Percentiles rank a stretch among this genome's conserved stretches.
Conservation (phyloP, 495 filamentous ascomycete genomes). For the Poronia punctata region DNA sequence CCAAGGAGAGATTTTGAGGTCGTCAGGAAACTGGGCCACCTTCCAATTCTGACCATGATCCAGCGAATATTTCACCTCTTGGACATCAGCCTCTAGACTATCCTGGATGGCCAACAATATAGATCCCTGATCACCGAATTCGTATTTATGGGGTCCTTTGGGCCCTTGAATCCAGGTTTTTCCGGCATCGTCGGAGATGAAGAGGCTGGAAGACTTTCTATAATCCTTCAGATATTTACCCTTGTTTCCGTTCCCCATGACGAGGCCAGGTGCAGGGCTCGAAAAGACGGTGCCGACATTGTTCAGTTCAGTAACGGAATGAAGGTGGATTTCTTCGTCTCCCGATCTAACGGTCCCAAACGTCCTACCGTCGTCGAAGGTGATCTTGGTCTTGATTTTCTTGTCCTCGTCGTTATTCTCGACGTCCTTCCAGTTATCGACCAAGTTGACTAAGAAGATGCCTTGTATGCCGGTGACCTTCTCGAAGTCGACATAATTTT, state of each 20-base stretch:
- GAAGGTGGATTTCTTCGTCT: conserved; percentile 71
- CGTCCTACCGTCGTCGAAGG: conserved; percentile 85
- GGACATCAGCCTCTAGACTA: conserved; percentile 49
- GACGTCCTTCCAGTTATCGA: conserved; percentile 78
- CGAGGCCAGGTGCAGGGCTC: conserved; percentile 82
- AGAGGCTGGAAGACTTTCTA: conserved; percentile 67
- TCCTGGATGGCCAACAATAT: conserved; percentile 77
- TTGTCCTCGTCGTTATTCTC: conserved; percentile 44
- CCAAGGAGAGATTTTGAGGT: conserved; percentile 55
- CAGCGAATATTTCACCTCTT: conserved; percentile 66
- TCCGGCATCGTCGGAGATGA: conserved; percentile 86
- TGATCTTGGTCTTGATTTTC: conserved; percentile 71
- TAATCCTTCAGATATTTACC: conserved; percentile 59
- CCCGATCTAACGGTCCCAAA: conserved; percentile 48
- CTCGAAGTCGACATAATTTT: conserved; percentile 76
- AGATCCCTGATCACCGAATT: conserved; percentile 87
- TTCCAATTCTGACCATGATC: conserved; percentile 82
- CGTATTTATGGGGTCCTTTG: conserved; percentile 84
- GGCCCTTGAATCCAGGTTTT: conserved; percentile 69
- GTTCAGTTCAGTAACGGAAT: conserved; percentile 75
- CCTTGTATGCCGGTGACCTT: conserved; percentile 85
- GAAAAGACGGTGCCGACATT: conserved; percentile 87
- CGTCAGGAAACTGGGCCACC: conserved; percentile 51
- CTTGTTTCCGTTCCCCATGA: conserved; percentile 89
- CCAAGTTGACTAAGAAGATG: conserved; percentile 81